Evolutionary conservation across 2,329 filamentous ascomycete genomes (phyloP).

Genomic region (Xylariaceae sp.): DNA sequence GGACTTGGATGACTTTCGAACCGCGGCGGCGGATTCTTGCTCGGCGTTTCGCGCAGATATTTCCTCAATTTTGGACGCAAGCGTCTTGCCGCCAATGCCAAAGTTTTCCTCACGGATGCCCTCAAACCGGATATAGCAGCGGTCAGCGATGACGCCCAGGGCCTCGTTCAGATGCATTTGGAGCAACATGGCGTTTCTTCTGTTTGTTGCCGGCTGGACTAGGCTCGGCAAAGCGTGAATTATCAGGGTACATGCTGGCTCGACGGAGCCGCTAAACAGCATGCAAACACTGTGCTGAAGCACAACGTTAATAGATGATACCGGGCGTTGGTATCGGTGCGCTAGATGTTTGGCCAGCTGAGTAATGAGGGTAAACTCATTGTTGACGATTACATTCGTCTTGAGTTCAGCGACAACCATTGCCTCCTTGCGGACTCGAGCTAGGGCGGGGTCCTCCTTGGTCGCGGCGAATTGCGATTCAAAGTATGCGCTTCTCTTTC

Average conservation of each 20-base stretch:
- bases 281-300: conserved; percentile 73
- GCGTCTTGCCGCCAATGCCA: conserved; percentile 66
- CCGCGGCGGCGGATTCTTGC: conserved; percentile 21
- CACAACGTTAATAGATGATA: conserved; percentile 69
- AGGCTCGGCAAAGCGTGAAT: conserved; percentile 66
- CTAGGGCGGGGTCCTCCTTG: conserved; percentile 36
- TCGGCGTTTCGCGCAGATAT: conserved; percentile 38
- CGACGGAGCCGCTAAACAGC: conserved; percentile 68
- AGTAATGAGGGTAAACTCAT: conserved; percentile 70
- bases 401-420: conserved; percentile 61
- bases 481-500: conserved; percentile 43
- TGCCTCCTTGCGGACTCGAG: conserved; percentile 50
- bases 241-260: conserved; percentile 74
- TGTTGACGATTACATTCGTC: conserved; percentile 61
- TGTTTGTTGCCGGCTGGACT: conserved; percentile 71
- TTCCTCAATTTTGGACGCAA: conserved; percentile 63
- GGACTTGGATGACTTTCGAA: conserved; percentile 27
- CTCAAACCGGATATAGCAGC: conserved; percentile 71
- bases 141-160: conserved; percentile 59
- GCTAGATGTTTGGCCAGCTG: conserved; percentile 70
- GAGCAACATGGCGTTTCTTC: conserved; percentile 72
- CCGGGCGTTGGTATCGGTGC: conserved; percentile 68
- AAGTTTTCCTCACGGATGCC: conserved; percentile 67
- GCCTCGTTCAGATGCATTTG: conserved; percentile 70
- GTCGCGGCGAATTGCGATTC: conserved; percentile 42